These are phyloP conservation scores for Dendrostoma leiphaemia DNA, from an alignment of 2,329 filamentous ascomycete species.

Conservation along the genomic window DNA sequence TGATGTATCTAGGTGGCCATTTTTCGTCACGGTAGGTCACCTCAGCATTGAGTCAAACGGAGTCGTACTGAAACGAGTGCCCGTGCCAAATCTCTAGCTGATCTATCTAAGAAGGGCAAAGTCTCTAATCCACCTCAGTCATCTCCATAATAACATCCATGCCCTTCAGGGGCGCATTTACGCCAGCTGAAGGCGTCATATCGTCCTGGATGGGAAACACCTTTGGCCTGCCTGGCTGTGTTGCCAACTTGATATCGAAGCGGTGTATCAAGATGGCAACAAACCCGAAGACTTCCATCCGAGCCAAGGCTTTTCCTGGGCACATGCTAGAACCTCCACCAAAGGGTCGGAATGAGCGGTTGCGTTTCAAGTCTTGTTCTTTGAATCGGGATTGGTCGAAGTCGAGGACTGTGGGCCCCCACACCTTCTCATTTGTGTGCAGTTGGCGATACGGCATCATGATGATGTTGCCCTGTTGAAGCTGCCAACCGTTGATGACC, in stretches of 20 bases:
- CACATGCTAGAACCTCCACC: not conserved
- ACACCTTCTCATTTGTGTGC: not conserved
- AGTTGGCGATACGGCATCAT: conserved; percentile 1
- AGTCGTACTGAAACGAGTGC: too few species aligned
- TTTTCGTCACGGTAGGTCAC: too few species aligned
- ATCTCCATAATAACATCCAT: too few species aligned
- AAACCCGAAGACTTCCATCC: conserved; percentile 1
- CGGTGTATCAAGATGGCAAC: conserved; percentile 1
- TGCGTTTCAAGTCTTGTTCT: not conserved
- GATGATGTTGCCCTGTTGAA: not conserved
- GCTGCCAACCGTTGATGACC: not conserved
- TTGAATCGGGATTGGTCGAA: conserved; percentile 1
- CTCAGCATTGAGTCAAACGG: too few species aligned
- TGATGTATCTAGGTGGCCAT: too few species aligned
- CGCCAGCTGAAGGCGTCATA: too few species aligned
- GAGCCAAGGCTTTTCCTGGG: not conserved
- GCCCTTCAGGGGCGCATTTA: too few species aligned
- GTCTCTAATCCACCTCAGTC: too few species aligned
- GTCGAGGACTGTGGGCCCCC: not conserved
- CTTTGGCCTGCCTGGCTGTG: too few species aligned
- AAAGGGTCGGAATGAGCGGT: not conserved
- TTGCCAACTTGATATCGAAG: not conserved
- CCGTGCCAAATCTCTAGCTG: too few species aligned
- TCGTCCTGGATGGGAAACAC: too few species aligned
- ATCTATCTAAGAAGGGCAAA: too few species aligned